Conservation (phyloP, 2,329 filamentous ascomycete genomes). For the Cytospora piceicola region DNA sequence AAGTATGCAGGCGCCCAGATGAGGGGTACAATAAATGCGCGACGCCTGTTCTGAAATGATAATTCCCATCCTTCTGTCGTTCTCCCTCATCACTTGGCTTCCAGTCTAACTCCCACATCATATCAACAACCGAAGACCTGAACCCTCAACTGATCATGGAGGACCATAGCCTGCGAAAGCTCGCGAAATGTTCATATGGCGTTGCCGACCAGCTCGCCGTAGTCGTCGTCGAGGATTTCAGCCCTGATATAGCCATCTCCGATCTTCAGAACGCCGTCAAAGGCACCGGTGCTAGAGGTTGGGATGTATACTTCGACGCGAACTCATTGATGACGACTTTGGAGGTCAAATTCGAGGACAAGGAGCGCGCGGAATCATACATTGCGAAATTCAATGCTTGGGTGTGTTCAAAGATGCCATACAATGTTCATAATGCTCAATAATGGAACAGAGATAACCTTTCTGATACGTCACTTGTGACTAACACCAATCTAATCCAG, state of each 20-base stretch:
- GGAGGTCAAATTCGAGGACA: not conserved
- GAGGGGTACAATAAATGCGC: too few species aligned
- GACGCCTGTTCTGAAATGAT: too few species aligned
- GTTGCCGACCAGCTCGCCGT: not conserved
- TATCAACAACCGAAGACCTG: too few species aligned
- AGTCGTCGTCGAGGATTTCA: not conserved
- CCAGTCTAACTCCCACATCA: too few species aligned
- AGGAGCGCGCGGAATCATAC: not conserved
- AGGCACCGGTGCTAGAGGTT: not conserved
- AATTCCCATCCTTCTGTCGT: too few species aligned
- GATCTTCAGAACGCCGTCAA: not conserved
- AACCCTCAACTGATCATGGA: not conserved
- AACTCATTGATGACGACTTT: not conserved
- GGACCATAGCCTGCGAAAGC: not conserved
- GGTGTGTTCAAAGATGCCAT: not conserved
- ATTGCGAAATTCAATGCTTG: not conserved
- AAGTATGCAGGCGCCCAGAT: too few species aligned
- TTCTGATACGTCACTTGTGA: not conserved
- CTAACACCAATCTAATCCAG: not conserved
- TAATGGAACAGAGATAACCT: not conserved
- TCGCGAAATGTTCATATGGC: not conserved
- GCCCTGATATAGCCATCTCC: not conserved
- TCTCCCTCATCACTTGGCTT: not conserved
- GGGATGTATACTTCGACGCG: not conserved
- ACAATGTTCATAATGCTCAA: not conserved